Evolutionary conservation across 768 basidiomycete genomes (phyloP).

Genomic region (Rhodocollybia butyracea): DNA sequence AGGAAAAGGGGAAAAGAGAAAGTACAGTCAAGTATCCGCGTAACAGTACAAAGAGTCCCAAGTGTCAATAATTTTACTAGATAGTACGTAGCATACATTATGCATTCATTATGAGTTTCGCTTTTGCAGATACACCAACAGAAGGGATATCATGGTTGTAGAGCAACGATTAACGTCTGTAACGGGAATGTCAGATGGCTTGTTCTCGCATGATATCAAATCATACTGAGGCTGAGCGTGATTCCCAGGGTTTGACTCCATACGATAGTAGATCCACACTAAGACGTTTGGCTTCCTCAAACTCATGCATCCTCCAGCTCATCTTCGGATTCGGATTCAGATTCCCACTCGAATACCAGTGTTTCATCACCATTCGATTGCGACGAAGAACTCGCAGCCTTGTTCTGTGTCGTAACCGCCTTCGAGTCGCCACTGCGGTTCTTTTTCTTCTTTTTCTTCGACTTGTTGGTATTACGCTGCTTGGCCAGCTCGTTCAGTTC

Average conservation of each 20-base stretch:
- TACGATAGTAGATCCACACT: conserved; percentile 33
- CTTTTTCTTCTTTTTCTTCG: background rate
- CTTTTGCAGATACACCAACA: background rate
- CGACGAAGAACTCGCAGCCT: background rate
- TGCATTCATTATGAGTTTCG: too few species aligned
- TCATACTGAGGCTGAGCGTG: conserved; percentile 32
- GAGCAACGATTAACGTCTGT: background rate
- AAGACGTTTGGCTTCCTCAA: conserved; percentile 22
- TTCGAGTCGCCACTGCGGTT: background rate
- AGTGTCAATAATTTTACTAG: too few species aligned
- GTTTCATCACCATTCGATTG: background rate
- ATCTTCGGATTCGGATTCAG: background rate
- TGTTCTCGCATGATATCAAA: background rate
- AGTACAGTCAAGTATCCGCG: too few species aligned
- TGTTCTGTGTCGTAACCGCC: background rate
- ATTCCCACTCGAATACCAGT: conserved; percentile 4
- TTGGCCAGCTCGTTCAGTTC: background rate
- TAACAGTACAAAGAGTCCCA: too few species aligned
- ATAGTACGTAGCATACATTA: conserved; percentile 1
- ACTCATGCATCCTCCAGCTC: conserved; percentile 11
- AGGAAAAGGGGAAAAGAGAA: too few species aligned
- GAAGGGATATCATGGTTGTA: background rate
- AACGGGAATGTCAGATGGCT: background rate
- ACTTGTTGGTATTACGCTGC: background rate
- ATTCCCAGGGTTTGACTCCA: conserved; percentile 44